Evolutionary conservation across 345 rosid genomes (phyloP).

Genomic region (Lepidium africanum): DNA sequence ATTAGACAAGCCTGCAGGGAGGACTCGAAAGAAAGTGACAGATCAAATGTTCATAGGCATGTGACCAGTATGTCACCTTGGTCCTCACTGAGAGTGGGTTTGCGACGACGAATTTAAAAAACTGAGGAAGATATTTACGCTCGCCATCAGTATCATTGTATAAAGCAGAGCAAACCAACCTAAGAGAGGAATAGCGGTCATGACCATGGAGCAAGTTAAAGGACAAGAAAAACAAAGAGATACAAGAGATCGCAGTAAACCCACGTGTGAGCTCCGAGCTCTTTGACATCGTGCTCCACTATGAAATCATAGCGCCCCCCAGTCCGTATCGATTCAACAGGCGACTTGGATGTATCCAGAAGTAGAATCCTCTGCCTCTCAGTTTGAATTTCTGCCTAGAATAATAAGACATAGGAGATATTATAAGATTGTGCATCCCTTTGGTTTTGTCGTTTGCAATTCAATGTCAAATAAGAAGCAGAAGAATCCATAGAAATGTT

Average conservation of each 20-base stretch:
- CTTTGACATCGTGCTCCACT: slow-evolving; percentile 96
- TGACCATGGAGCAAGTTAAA: not conserved
- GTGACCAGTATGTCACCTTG: slow-evolving; percentile 40
- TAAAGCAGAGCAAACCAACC: slow-evolving; percentile 91
- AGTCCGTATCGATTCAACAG: slow-evolving; percentile 79
- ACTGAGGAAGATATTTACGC: slow-evolving; percentile 94
- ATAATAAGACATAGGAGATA: not conserved
- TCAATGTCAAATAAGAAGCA: not conserved
- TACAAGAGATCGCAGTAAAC: not conserved
- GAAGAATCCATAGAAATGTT: not conserved
- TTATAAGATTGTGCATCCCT: not conserved
- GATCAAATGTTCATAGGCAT: not conserved
- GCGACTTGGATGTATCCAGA: slow-evolving; percentile 75
- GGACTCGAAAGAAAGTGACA: not conserved
- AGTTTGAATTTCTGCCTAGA: slow-evolving; percentile 95
- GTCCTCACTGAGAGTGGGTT: slow-evolving; percentile 94
- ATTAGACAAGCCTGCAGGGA: slow-evolving; percentile 2
- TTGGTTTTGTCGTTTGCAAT: not conserved
- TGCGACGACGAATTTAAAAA: slow-evolving; percentile 82
- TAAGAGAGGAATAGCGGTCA: slow-evolving; percentile 14
- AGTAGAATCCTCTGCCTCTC: slow-evolving; percentile 88
- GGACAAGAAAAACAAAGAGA: not conserved
- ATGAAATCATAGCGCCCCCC: slow-evolving; percentile 94
- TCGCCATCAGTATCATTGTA: slow-evolving; percentile 81
- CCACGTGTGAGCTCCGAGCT: slow-evolving; percentile 97